Percentiles rank a stretch among this genome's conserved stretches.
Evolutionary conservation across 202 grass and related monocot genomes (phyloP).

Genomic region (Digitaria exilis): DNA sequence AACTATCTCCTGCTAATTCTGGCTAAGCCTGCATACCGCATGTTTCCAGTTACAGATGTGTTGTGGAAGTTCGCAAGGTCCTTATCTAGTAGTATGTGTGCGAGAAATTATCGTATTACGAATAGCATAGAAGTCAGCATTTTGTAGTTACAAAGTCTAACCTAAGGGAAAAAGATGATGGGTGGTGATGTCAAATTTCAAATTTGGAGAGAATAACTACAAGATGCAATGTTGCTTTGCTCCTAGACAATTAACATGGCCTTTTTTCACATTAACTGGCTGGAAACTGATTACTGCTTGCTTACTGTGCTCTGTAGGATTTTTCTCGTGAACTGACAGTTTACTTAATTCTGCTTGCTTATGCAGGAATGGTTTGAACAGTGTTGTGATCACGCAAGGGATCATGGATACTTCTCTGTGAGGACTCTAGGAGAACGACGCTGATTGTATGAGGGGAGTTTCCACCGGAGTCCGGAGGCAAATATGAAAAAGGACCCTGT

Average conservation of each 20-base stretch:
- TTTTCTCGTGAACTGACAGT: background rate
- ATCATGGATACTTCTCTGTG: constrained; percentile 71
- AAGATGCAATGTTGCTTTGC: too few species aligned
- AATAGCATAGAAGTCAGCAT: too few species aligned
- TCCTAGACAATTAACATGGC: too few species aligned
- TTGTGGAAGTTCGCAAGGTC: background rate
- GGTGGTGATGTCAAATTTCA: too few species aligned
- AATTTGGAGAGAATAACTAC: too few species aligned
- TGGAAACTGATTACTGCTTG: background rate
- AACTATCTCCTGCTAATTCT: background rate
- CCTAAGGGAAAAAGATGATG: too few species aligned
- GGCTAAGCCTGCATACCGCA: background rate
- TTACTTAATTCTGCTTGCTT: background rate
- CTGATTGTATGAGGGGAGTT: constrained; percentile 70
- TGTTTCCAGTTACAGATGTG: background rate
- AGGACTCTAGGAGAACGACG: constrained; percentile 71
- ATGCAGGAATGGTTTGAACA: constrained; percentile 87
- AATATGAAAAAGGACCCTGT: constrained; percentile 32
- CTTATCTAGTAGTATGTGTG: too few species aligned
- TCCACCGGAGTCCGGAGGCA: constrained; percentile 50
- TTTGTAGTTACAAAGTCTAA: too few species aligned
- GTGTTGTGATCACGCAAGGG: constrained; percentile 77
- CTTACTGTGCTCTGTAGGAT: background rate
- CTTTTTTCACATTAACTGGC: too few species aligned
- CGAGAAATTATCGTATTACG: too few species aligned